Base-by-base conservation (phyloP, 257 asterid genomes). In the Solanum piurae region DNA sequence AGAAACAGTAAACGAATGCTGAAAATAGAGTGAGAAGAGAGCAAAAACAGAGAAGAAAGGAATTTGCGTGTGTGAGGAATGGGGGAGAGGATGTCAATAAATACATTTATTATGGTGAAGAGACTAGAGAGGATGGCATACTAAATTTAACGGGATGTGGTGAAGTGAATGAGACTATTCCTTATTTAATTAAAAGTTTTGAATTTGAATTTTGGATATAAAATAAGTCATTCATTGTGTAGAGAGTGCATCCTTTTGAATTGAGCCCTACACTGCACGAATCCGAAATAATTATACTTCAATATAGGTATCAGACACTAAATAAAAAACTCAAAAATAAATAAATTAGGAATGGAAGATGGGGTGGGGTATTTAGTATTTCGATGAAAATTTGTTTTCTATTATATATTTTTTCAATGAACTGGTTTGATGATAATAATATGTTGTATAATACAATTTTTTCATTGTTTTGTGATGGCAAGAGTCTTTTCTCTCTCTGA, bases 201-300 rank as follows among this genome's bases (percentile, higher is more conserved):
- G 0, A 0, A 52, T 52, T 52, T 52, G 3, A 52, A 0, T 52
- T 16, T 0, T 6, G 0, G 0, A 16, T 0, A 16, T 52, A 52
- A 52, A 52, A 52, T 16, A 52, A 16, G 0, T 52, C 62, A 9
- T 52, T 52, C 9, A 16, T 52, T 52, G 9, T 16, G 23, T 16
- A 52, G 9, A 49, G 60, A 14, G 62, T 52, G 62, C 62, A 2
- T 4, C 62, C 9, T 52, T 52, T 52, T 2, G 23, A 52, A 52
- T 2, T 0, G 23, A 52, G 23, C 62, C 23, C 62, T 49, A 49
- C 60, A 16, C 0, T 49, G 8, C 3, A 16, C 4, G 23, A 16
- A 16, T 52, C 0, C 4, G 0, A 52, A 52, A 52, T 2, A 52
- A 2, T 16, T 52, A 52, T 52, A 16, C 23, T 52, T 52, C 0